These are phyloP conservation scores for Aspergillus pseudoviridinutans DNA, from an alignment of 2,329 filamentous ascomycete genomes.

Conservation along the genomic window DNA sequence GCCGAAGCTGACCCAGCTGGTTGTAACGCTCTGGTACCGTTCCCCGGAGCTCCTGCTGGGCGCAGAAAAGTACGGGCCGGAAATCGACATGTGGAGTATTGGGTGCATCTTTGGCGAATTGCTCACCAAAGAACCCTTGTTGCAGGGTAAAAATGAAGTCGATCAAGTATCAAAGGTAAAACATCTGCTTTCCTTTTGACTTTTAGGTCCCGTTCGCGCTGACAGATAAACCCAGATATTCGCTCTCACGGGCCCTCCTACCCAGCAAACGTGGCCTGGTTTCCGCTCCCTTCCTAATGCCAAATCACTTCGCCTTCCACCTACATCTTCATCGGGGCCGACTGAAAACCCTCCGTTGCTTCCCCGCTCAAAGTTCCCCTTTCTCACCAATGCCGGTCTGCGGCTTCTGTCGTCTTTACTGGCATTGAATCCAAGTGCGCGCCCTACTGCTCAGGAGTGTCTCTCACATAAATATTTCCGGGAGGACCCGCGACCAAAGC, in stretches of 20 bases:
- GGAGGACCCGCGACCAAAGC: slow-evolving; percentile 86
- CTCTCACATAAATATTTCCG: slow-evolving; percentile 78
- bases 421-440: slow-evolving; percentile 65
- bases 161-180: slow-evolving; percentile 70
- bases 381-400: slow-evolving; percentile 71
- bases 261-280: slow-evolving; percentile 75
- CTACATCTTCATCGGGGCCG: slow-evolving; percentile 31
- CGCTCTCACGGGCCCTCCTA: slow-evolving; percentile 80
- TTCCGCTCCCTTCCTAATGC: slow-evolving; percentile 88
- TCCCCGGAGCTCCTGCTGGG: slow-evolving; percentile 87
- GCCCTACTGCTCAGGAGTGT: slow-evolving; percentile 70
- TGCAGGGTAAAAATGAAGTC: slow-evolving; percentile 89
- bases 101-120: slow-evolving; percentile 96
- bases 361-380: slow-evolving; percentile 74
- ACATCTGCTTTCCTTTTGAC: slow-evolving; percentile 2
- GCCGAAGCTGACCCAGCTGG: slow-evolving; percentile 78
- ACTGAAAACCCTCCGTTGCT: slow-evolving; percentile 43
- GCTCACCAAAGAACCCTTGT: slow-evolving; percentile 72
- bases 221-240: slow-evolving; percentile 59
- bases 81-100: slow-evolving; percentile 92
- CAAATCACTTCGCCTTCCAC: slow-evolving; percentile 67
- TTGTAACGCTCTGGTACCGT: slow-evolving; percentile 97
- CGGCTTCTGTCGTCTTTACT: slow-evolving; percentile 67
- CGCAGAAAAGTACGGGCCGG: slow-evolving; percentile 65
- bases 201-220: background rate